These are phyloP conservation scores for Aspergillus panamensis DNA, from an alignment of 495 filamentous ascomycete genomes.

Conservation along the genomic window DNA sequence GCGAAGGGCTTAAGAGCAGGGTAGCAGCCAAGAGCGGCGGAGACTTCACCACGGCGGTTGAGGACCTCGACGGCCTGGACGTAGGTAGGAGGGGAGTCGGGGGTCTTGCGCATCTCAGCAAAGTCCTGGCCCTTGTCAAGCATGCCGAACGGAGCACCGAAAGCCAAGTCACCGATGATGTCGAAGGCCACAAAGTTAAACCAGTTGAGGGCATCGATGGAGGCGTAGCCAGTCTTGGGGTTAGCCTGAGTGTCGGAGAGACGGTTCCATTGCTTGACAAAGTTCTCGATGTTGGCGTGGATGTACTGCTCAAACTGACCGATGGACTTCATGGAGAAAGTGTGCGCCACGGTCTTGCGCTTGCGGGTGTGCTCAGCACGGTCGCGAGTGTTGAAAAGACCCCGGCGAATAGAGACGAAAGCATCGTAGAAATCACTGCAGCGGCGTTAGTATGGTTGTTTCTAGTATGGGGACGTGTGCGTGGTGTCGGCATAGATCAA, in stretches of 20 bases:
- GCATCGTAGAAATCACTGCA: slow-evolving; percentile 79
- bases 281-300: slow-evolving; percentile 68
- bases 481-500: background rate
- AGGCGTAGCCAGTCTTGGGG: slow-evolving; percentile 49
- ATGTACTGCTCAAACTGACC: slow-evolving; percentile 90
- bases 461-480: background rate
- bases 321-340: slow-evolving; percentile 79
- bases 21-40: slow-evolving; percentile 46
- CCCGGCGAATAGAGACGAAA: slow-evolving; percentile 81
- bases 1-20: slow-evolving; percentile 48
- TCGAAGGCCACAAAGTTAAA: slow-evolving; percentile 95
- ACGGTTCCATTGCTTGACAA: slow-evolving; percentile 70
- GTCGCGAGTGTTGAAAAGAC: slow-evolving; percentile 88
- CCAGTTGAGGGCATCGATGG: slow-evolving; percentile 81
- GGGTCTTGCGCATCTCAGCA: slow-evolving; percentile 54
- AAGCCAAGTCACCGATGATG: slow-evolving; percentile 68
- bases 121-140: slow-evolving; percentile 53
- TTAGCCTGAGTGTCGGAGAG: slow-evolving; percentile 45
- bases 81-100: slow-evolving; percentile 42
- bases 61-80: slow-evolving; percentile 53
- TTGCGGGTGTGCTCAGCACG: slow-evolving; percentile 82
- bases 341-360: slow-evolving; percentile 84
- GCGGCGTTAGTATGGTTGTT: background rate
- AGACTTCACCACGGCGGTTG: slow-evolving; percentile 54
- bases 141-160: slow-evolving; percentile 55